These are phyloP conservation scores for Pseudofabraea citricarpa DNA, from an alignment of 2,329 filamentous ascomycete species.

Conservation along the genomic window DNA sequence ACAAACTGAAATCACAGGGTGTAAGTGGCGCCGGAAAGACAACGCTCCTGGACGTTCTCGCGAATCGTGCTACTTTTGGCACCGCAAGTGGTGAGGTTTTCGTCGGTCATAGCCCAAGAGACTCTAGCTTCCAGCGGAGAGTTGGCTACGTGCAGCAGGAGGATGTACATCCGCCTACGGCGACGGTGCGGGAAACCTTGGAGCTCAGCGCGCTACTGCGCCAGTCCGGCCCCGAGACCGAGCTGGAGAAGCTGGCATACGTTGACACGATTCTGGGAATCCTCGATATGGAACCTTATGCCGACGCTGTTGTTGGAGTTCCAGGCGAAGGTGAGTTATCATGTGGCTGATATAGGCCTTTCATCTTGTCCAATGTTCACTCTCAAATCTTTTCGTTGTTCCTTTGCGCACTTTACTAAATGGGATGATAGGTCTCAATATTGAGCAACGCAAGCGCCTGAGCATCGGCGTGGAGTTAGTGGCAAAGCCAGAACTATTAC, in stretches of 20 bases:
- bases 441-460: conserved; percentile 54
- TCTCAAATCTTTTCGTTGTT: background rate
- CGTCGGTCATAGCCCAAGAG: conserved; percentile 58
- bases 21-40: conserved; percentile 78
- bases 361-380: background rate
- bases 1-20: conserved; percentile 36
- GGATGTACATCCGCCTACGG: conserved; percentile 76
- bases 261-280: conserved; percentile 67
- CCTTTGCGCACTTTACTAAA: background rate
- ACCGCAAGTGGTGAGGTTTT: conserved; percentile 74
- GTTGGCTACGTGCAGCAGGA: conserved; percentile 81
- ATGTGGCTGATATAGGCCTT: background rate
- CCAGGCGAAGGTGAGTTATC: conserved; percentile 43
- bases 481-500: conserved; percentile 47
- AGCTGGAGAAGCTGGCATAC: conserved; percentile 71
- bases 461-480: conserved; percentile 54
- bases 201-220: conserved; percentile 80
- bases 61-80: conserved; percentile 81
- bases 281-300: conserved; percentile 60
- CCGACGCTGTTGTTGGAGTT: conserved; percentile 57
- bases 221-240: conserved; percentile 67
- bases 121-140: conserved; percentile 72
- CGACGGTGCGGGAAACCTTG: conserved; percentile 81
- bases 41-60: conserved; percentile 78
- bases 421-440: conserved; percentile 47